Evolutionary conservation across 2,329 filamentous ascomycete genomes (phyloP), one percentile per base, ranked within the genome.

Genomic region (Colletotrichum coccodes): DNA sequence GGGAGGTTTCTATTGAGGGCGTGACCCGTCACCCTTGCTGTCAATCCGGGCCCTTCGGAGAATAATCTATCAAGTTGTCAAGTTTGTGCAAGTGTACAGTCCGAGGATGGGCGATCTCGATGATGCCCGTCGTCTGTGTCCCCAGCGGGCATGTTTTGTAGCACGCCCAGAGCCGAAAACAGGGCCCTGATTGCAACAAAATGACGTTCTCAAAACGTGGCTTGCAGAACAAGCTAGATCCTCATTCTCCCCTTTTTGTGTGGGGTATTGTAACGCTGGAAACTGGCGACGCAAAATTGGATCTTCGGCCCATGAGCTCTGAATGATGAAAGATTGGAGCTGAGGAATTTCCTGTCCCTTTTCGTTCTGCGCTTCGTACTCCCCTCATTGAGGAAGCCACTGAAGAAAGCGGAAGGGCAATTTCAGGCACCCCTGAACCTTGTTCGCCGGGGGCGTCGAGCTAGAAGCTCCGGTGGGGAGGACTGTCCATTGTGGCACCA

Each of bases 391-490:
- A 52, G 46, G 65, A 58, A 26, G 65, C 46, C 47, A 38, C 60
- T 53, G 6, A 23, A 64, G 44, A 64, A 64, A 32, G n/a, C 30
- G 30, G 42, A 59, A 36, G 56, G 32, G 46, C 32, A 68, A 68
- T 68, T 64, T 64, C 26, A 53, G 38, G 26, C 38, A 46, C 60
- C 65, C 65, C 36, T 64, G 65, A 58, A 68, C 65, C 65, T 53
- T 64, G 65, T 28, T 50, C n/a, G 38, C 32, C 32, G 42, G 60
- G 53, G 9, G 38, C 38, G 32, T 23, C 16, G 60, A 58, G 60
- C 60, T 40, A 59, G 18, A 60, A 47, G n/a, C 54, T 53, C 38
- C 47, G 53, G 52, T 56, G 64, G 46, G 59, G 42, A 42, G 38
- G 42, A 53, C 52, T 67, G 59, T 6, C 60, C 44, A 28, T 47